Evolutionary conservation across 2,329 filamentous ascomycete species (phyloP).

Genomic region (Madurella fahalii): DNA sequence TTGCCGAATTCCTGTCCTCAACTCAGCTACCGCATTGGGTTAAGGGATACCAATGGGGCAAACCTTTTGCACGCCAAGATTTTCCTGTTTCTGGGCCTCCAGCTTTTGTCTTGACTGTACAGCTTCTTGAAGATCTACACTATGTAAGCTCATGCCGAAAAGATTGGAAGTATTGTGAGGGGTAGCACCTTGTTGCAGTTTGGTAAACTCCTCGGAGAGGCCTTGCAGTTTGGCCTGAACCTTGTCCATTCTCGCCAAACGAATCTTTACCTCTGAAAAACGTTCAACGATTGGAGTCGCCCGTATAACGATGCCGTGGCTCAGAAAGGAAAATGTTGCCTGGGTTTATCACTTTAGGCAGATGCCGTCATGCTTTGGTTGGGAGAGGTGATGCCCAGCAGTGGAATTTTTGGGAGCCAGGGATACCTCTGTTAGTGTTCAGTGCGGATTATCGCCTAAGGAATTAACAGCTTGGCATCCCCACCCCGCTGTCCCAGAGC

Average conservation of each 20-base stretch:
- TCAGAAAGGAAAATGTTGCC: constrained; percentile 51
- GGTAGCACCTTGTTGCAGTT: constrained; percentile 70
- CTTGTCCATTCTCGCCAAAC: constrained; percentile 55
- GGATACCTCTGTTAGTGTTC: constrained; percentile 9
- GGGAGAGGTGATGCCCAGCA: not conserved
- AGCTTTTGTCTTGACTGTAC: constrained; percentile 84
- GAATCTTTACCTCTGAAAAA: not conserved
- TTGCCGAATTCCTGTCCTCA: constrained; percentile 68
- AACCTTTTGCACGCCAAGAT: constrained; percentile 79
- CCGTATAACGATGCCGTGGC: not conserved
- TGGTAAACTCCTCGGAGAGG: constrained; percentile 83
- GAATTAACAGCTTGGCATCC: constrained; percentile 10
- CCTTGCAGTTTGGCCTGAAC: constrained; percentile 73
- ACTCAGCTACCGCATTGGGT: not conserved
- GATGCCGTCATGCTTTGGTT: not conserved
- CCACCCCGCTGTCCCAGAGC: constrained; percentile 11
- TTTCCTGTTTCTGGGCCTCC: constrained; percentile 92
- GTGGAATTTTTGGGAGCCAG: constrained; percentile 7
- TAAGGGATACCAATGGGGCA: constrained; percentile 8
- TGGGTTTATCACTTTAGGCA: constrained; percentile 62
- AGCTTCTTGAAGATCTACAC: constrained; percentile 69
- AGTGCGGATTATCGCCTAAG: accelerated
- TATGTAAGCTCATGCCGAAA: constrained; percentile 1
- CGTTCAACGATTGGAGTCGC: not conserved
- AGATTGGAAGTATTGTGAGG: not conserved